Evolutionary conservation across 2,329 filamentous ascomycete species (phyloP).

Genomic region (Aschersonia sp.): DNA sequence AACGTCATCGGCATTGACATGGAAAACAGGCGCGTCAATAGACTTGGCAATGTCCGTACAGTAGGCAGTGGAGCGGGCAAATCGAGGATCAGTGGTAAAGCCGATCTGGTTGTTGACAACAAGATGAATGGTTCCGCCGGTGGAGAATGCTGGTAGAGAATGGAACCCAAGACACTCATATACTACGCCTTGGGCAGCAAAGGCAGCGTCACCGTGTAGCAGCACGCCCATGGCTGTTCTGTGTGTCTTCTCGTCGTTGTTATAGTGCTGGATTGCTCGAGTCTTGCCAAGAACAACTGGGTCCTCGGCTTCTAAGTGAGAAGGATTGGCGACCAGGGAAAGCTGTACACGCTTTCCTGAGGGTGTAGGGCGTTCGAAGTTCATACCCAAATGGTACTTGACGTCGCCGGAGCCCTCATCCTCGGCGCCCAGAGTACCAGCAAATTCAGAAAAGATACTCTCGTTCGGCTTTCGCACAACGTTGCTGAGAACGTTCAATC

Average conservation of each 20-base stretch:
- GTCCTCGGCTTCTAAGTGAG: slow-evolving; percentile 94
- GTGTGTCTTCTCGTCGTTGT: slow-evolving; percentile 85
- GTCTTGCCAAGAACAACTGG: slow-evolving; percentile 96
- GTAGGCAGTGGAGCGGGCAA: slow-evolving; percentile 93
- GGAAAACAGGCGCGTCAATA: slow-evolving; percentile 96
- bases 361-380: slow-evolving; percentile 95
- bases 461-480: slow-evolving; percentile 98
- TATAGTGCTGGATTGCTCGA: slow-evolving; percentile 96
- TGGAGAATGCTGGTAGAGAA: slow-evolving; percentile 88
- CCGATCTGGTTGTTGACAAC: slow-evolving; percentile 99
- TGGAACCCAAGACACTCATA: slow-evolving; percentile 99
- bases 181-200: slow-evolving; percentile 90
- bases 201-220: slow-evolving; percentile 92
- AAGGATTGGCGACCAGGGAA: slow-evolving; percentile 94
- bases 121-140: slow-evolving; percentile 90
- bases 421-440: slow-evolving; percentile 69
- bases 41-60: slow-evolving; percentile 99
- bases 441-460: slow-evolving; percentile 98
- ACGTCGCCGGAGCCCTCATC: slow-evolving; percentile 97
- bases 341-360: slow-evolving; percentile 99
- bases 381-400: slow-evolving; percentile 99
- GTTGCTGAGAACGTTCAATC: slow-evolving; percentile 94
- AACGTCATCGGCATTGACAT: slow-evolving; percentile 97
- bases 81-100: slow-evolving; percentile 96
- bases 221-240: slow-evolving; percentile 88